Base-by-base conservation (phyloP, 2,329 filamentous ascomycete genomes). In the Nothomitra cinnamomea region DNA sequence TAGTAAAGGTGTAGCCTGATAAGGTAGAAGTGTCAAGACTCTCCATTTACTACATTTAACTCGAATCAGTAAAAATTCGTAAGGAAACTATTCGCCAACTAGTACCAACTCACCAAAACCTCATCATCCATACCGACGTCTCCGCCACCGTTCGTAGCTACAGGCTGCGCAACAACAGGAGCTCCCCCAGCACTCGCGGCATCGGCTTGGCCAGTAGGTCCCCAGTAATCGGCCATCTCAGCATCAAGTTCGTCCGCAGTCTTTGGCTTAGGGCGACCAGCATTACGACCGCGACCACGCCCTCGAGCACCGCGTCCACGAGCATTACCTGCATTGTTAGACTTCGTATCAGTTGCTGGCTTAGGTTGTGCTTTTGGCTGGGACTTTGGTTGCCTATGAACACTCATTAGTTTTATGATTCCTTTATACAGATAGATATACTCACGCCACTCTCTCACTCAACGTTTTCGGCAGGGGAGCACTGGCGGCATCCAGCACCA, bases 161-260 rank as follows among this genome's bases (percentile, higher is more conserved):
- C 66, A 15, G 45, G 45, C 45, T 49, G 45, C 41, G 70, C 69
- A 43, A 67, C 66, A 19, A 17, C 17, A 17, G 45, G 17, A 3
- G 70, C 65, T 54, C 71, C 70, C 56, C 66, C 68, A 42, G 62
- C 68, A 12, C 66, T 67, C 52, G 70, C 24, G 7, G 61, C 59
- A 32, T 63, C 64, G 52, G 65, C 67, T 59, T 72, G 72, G 52
- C 69, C 70, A 58, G 70, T n/a, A 35, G 22, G 22, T 65, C 66
- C 80, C 66, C 94, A 96, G 72, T 98, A 98, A 68, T 96, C 92
- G 19, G 80, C 82, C 92, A 98, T 98, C 68, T 98, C 92, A 3
- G 87, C 88, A 67, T 98, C 92, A 24, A 98, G 80, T 72, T 98
- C 89, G 66, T 95, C 90, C 1, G 84, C 81, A 0, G 88, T 94